A percentile compares a stretch with the other conserved stretches of the same genome.
These are phyloP conservation scores for Suillus cothurnatus DNA, from an alignment of 768 basidiomycete genomes.

Conservation along the genomic window DNA sequence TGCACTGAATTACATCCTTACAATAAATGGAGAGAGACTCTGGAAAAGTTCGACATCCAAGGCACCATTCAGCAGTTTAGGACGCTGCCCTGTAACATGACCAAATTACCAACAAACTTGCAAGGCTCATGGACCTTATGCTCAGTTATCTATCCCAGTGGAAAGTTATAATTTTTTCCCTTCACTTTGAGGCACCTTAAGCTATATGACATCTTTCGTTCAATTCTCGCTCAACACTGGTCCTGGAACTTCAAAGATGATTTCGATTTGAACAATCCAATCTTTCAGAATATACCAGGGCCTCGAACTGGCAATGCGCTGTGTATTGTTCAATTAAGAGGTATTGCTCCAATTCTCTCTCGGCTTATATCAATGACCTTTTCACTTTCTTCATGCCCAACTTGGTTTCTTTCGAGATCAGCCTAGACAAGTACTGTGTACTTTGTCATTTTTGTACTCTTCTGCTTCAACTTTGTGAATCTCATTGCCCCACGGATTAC, in stretches of 20 bases:
- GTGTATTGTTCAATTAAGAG: conserved; percentile 12
- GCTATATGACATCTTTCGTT: conserved; percentile 5
- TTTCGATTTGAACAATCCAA: too few species aligned
- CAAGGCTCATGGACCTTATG: conserved; percentile 7
- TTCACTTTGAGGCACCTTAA: background rate
- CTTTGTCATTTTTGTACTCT: conserved; percentile 12
- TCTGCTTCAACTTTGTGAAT: conserved; percentile 2
- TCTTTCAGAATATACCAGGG: background rate
- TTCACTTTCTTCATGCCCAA: background rate
- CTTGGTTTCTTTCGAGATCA: background rate
- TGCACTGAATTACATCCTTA: background rate
- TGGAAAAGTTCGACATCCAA: conserved; percentile 12
- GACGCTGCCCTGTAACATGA: background rate
- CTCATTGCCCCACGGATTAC: background rate
- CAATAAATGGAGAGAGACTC: conserved; percentile 1
- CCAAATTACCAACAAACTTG: background rate
- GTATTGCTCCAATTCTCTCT: conserved; percentile 11
- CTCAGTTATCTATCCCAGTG: conserved; percentile 10
- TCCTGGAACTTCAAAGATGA: background rate
- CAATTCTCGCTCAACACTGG: background rate
- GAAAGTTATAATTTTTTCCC: conserved; percentile 1
- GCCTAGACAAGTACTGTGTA: conserved; percentile 16
- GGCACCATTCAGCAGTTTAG: conserved; percentile 1
- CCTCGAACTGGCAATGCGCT: background rate
- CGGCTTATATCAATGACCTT: conserved; percentile 13